phyloP scores from a whole-genome alignment of 1,284 basidiomycete genomes.

The Pseudozyma hubeiensis region DNA sequence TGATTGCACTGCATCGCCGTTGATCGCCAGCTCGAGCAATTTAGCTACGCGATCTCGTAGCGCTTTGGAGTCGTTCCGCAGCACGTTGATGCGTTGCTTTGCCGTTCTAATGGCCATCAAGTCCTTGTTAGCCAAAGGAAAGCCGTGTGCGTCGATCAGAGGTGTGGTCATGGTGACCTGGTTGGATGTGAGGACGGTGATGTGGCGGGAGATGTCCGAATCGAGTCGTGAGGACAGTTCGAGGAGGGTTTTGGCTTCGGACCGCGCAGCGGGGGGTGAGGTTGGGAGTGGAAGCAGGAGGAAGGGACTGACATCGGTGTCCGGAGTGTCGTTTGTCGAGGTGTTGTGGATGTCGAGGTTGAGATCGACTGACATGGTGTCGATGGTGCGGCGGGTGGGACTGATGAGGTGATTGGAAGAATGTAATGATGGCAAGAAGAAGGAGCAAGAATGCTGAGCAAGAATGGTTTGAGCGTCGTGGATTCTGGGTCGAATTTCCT shows the following conservation, averaged over 20 bases:
- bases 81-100: constrained; percentile 44
- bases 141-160: constrained; percentile 54
- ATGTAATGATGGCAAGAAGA: background rate
- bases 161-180: constrained; percentile 43
- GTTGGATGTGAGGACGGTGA: constrained; percentile 34
- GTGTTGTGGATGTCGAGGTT: constrained; percentile 40
- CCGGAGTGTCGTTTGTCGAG: background rate
- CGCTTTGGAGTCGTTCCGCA: constrained; percentile 53
- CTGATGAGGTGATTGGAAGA: background rate
- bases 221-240: constrained; percentile 44
- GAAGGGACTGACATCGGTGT: constrained; percentile 30
- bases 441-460: constrained; percentile 13
- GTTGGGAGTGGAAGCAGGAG: constrained; percentile 31
- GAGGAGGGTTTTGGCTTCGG: constrained; percentile 35
- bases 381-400: background rate
- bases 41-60: constrained; percentile 37
- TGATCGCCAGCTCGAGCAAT: constrained; percentile 50
- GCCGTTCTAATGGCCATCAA: constrained; percentile 54
- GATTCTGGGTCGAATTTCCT: no score
- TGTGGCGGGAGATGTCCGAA: constrained; percentile 32
- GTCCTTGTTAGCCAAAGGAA: constrained; percentile 55
- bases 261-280: constrained; percentile 20
- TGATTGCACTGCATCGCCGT: constrained; percentile 15
- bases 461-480: background rate
- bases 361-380: constrained; percentile 37